Conservation (phyloP, 2,329 filamentous ascomycete species). For the Calonectria naviculata region DNA sequence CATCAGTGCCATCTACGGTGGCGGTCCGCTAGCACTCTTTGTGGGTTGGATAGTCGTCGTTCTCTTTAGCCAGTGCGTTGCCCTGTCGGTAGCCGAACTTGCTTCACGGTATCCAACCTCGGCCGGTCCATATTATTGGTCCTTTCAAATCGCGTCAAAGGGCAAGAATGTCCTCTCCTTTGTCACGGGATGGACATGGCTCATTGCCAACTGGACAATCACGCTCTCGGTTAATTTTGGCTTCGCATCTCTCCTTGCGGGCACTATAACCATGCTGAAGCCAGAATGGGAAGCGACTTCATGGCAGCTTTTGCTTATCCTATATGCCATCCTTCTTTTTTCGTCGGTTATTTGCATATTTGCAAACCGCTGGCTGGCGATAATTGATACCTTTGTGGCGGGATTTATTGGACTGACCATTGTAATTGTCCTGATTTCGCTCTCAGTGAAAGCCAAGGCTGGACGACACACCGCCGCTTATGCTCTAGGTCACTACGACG, state of each 20-base stretch:
- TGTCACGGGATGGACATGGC: slow-evolving; percentile 78
- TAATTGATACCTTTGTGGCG: slow-evolving; percentile 75
- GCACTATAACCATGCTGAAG: slow-evolving; percentile 71
- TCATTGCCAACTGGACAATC: slow-evolving; percentile 76
- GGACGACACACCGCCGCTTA: slow-evolving; percentile 71
- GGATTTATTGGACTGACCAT: slow-evolving; percentile 78
- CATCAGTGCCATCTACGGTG: slow-evolving; percentile 18
- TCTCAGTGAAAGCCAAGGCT: slow-evolving; percentile 69
- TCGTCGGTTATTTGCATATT: slow-evolving; percentile 76
- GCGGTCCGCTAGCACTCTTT: slow-evolving; percentile 60
- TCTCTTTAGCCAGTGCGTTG: slow-evolving; percentile 76
- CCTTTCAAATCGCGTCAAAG: slow-evolving; percentile 70
- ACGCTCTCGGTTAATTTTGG: slow-evolving; percentile 76
- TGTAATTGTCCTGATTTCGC: slow-evolving; percentile 73
- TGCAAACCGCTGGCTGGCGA: slow-evolving; percentile 63
- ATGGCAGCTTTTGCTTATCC: slow-evolving; percentile 80
- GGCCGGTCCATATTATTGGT: slow-evolving; percentile 78
- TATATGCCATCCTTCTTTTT: slow-evolving; percentile 71
- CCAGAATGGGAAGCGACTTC: slow-evolving; percentile 65
- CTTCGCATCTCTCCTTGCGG: slow-evolving; percentile 73
- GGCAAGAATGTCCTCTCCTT: slow-evolving; percentile 72
- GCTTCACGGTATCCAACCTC: slow-evolving; percentile 70
- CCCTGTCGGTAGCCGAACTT: slow-evolving; percentile 77
- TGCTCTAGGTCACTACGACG: slow-evolving; percentile 75
- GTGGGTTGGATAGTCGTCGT: slow-evolving; percentile 74